Evolutionary conservation across 495 filamentous ascomycete species (phyloP).

Genomic region (Xylaria intraflava): DNA sequence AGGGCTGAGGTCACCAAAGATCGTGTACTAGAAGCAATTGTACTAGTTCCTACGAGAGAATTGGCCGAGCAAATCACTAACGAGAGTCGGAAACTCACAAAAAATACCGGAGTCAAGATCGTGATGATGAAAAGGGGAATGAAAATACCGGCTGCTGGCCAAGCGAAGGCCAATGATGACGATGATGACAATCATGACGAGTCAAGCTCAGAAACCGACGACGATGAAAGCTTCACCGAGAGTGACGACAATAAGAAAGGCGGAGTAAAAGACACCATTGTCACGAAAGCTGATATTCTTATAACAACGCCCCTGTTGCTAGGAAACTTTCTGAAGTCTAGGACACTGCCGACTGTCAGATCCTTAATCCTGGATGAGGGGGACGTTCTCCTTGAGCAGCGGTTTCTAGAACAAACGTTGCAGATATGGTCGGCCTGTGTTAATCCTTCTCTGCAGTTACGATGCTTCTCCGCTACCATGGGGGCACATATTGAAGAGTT

Average conservation of each 20-base stretch:
- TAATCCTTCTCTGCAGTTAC: conserved; percentile 58
- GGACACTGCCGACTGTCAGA: conserved; percentile 55
- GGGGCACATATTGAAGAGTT: conserved; percentile 83
- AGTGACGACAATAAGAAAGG: conserved; percentile 35
- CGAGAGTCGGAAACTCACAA: conserved; percentile 74
- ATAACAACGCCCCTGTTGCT: conserved; percentile 82
- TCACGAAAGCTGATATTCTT: conserved; percentile 71
- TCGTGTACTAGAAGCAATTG: conserved; percentile 57
- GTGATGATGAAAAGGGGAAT: conserved; percentile 81
- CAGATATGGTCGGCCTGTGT: conserved; percentile 75
- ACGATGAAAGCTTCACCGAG: conserved; percentile 35
- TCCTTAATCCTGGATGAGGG: conserved; percentile 86
- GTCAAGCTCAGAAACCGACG: conserved; percentile 32
- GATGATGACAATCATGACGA: conserved; percentile 22
- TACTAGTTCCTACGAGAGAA: conserved; percentile 90
- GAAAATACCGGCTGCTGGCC: conserved; percentile 50
- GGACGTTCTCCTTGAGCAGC: conserved; percentile 83
- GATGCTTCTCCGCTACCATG: conserved; percentile 95
- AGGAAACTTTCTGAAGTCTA: conserved; percentile 61
- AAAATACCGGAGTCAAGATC: conserved; percentile 72
- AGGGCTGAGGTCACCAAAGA: conserved; percentile 36
- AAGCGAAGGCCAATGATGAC: conserved; percentile 24
- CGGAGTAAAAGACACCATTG: conserved; percentile 31
- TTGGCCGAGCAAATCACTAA: conserved; percentile 88
- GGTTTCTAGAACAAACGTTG: conserved; percentile 86